Base-by-base conservation (phyloP, 148 eudicot genomes). In the Diospyros kaki region DNA sequence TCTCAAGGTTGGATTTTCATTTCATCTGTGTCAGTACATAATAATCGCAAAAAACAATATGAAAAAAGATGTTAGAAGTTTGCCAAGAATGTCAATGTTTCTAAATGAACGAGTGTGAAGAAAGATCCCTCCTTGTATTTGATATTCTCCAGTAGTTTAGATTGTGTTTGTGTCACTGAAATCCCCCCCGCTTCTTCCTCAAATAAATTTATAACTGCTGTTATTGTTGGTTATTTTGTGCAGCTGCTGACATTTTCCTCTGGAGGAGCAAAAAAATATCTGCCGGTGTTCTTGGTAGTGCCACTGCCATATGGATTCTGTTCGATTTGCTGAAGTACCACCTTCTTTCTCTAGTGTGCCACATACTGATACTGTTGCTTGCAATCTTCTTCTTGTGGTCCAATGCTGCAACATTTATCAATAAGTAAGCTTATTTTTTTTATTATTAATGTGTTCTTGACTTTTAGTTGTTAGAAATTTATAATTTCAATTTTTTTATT, bases 221-320 rank as follows among this genome's bases (percentile, higher is more conserved):
- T 28, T n/a, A 11, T 14, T 15, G 56, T 15, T 62, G 9, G 5
- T 17, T 18, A 42, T 63, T 69, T 78, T 58, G 39, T 79, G 76
- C 84, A 89, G 93, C 90, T 85, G 93, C 93, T 71, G 93, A 89
- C 76, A 82, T 89, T 54, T 80, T 85, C 64, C 76, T 89, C 75
- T 89, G 93, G 93, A 89, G 93, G 79, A 79, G 87, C 90, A 89
- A 87, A 78, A 89, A 89, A 81, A 75, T 85, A 68, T 85, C 93
- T 44, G 88, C 83, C 5, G 74, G 80, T 77, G 89, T 85, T 4
- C 78, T 89, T 61, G 90, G 80, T 64, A 78, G 84, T 60, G 93
- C 86, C 17, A 87, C 90, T 74, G 82, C 74, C 9, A 78, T 87
- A 66, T 89, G 93, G 93, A 82, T 89, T 74, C 83, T 89, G 4